Base-by-base conservation (phyloP, 495 filamentous ascomycete genomes). In the Penicillium steckii region DNA sequence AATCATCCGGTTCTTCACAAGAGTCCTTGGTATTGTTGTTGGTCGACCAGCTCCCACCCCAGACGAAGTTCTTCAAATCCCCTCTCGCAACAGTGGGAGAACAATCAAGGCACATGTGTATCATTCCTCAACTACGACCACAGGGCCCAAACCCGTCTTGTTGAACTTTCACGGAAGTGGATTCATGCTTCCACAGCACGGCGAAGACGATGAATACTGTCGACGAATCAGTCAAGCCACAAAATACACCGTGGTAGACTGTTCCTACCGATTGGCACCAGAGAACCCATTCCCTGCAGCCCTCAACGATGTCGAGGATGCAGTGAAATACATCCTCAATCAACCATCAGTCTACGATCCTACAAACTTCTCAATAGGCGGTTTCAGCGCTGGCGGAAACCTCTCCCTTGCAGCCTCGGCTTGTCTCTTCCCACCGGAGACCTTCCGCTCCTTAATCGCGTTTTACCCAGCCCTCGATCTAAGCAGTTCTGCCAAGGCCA, bases 191-290 rank as follows among this genome's bases (percentile, higher is more conserved):
- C 71, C 69, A 9, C 30, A 64, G 8, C 75, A 78, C 55, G 75
- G 75, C 25, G 52, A 46, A 32, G 75, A 79, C 40, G 68, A 75
- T 18, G 61, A 63, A 19, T 79, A 67, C 52, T 76, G 73, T 50
- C 73, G 68, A 3, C 50, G 50, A 23, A 48, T 78, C 45, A 68
- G 66, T 46, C 52, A 44, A 7, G 51, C 67, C 15, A 70, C 74
- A 21, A 61, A 60, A 8, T 70, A 74, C 52, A 69, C 67, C 5
- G 73, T 76, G 15, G 45, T 78, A 18, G 74, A 78, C 50, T 81
- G 91, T 4, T 78, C 84, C 9, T 96, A 96, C 67, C 80, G 90
- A 8, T 79, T 95, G 3, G 82, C 89, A 2, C 91, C 91, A 1
- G 87, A 94, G 63, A 59, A 85, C 55, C 80, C 88, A 0, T 94